Base-by-base conservation (phyloP, 768 basidiomycete species). In the Amanita rimosa region DNA sequence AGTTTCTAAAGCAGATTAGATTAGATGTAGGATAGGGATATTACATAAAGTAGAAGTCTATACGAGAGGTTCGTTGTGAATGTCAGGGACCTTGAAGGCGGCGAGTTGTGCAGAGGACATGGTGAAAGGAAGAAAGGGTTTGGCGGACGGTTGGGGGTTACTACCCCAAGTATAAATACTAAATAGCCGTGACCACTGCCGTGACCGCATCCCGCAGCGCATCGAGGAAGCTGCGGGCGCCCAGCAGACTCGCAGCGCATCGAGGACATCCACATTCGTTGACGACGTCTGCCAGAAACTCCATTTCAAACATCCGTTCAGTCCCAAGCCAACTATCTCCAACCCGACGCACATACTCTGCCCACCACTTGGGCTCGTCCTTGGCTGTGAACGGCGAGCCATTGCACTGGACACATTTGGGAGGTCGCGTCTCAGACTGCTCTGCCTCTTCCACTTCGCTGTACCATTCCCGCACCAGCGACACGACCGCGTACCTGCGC, bases 61-160 rank as follows among this genome's bases (percentile, higher is more conserved):
- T 57, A 90, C 90, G 86, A 97, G 85, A 36, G 90, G 87, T 67
- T 98, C 96, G 81, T 99, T 99, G 49, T 85, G 76, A 60, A 93
- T 72, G 19, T 66, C 71, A 17, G 95, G 95, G 50, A 91, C 77
- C 62, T 83, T 85, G 81, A 94, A 96, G 3, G 78, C 57, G 16
- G 88, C 92, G 41, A 95, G 81, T 58, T 87, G 85, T 41, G 87
- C 79, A 48, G 74, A 75, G 36, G 78, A 60, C 83, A 84, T 85
- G 60, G 58, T 69, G 59, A 52, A 9, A 22, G 53, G 24, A 39
- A 31, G 21, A n/a, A 45, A 26, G 31, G 10, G 13, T 2, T 17
- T 39, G 11, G 29, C 27, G 24, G 44, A 22, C 44, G 44, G 44
- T 34, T 45, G 31, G 44, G n/a, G n/a, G n/a, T n/a, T n/a, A n/a